phyloP scores from a whole-genome alignment of 2,329 filamentous ascomycete genomes.

The Alternaria gansuensis region DNA sequence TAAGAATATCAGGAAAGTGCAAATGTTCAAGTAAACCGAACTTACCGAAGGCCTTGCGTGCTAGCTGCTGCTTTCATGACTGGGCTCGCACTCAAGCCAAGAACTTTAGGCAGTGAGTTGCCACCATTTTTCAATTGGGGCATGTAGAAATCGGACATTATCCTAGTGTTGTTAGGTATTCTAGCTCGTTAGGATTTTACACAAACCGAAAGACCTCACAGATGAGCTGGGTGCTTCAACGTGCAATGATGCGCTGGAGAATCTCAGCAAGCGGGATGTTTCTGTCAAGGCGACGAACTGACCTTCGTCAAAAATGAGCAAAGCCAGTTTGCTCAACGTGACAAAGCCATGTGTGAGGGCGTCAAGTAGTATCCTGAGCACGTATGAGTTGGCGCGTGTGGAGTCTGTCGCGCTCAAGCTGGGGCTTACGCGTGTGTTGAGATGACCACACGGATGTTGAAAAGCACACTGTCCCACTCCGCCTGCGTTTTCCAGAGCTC shows the following conservation, averaged over 20 bases:
- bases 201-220: conserved; percentile 18
- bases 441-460: conserved; percentile 74
- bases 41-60: conserved; percentile 60
- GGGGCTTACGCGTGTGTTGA: conserved; percentile 70
- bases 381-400: neutral
- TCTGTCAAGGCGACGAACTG: neutral
- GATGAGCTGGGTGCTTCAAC: conserved; percentile 69
- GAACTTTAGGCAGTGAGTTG: conserved; percentile 66
- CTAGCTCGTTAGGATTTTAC: neutral
- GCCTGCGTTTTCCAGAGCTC: conserved; percentile 74
- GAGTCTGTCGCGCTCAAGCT: neutral
- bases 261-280: conserved; percentile 12
- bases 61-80: conserved; percentile 67
- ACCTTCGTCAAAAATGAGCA: conserved; percentile 87
- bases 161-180: conserved; percentile 38
- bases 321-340: conserved; percentile 66
- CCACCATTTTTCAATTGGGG: conserved; percentile 48
- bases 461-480: conserved; percentile 73
- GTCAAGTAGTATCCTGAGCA: conserved; percentile 68
- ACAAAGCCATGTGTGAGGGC: conserved; percentile 80
- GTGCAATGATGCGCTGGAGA: conserved; percentile 76
- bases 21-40: neutral
- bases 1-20: conserved; percentile 36
- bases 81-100: conserved; percentile 84
- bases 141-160: conserved; percentile 79